Conservation (phyloP, 352 stramenopile species). For the Globisporangium mamillatum region DNA sequence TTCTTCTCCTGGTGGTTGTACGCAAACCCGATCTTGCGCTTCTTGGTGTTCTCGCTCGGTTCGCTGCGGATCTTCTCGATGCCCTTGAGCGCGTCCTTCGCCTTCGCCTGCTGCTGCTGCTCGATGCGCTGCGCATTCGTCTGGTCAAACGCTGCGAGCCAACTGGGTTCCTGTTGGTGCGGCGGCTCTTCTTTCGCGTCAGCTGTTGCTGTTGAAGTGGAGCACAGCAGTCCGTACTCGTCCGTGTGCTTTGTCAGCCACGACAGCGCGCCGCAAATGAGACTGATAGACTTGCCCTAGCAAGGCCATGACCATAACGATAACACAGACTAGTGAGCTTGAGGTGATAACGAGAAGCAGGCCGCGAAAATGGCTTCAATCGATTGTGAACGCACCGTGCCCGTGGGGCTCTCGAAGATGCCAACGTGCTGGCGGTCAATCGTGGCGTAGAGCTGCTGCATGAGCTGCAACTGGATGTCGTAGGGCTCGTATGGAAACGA, state of each 20-base stretch:
- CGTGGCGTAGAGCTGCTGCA: constrained; percentile 81
- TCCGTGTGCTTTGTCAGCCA: constrained; percentile 82
- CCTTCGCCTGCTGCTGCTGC: constrained; percentile 43
- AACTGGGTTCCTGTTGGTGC: constrained; percentile 40
- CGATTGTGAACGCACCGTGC: constrained; percentile 47
- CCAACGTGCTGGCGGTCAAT: constrained; percentile 82
- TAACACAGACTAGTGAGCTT: not conserved
- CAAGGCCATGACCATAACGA: not conserved
- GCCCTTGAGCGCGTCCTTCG: constrained; percentile 41
- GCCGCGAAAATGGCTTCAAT: not conserved
- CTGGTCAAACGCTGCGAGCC: constrained; percentile 59
- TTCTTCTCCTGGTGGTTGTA: constrained; percentile 71
- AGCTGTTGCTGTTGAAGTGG: constrained; percentile 9
- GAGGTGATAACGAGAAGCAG: not conserved
- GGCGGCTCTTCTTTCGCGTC: not conserved
- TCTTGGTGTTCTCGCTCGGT: constrained; percentile 46
- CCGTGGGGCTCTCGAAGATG: constrained; percentile 92
- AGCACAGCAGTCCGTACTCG: constrained; percentile 53
- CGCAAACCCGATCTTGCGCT: constrained; percentile 61
- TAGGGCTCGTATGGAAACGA: constrained; percentile 91
- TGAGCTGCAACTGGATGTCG: constrained; percentile 87
- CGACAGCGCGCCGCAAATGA: constrained; percentile 87
- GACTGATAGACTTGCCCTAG: constrained; percentile 89
- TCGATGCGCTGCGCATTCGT: constrained; percentile 39
- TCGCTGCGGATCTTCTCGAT: constrained; percentile 56